Conservation (phyloP, 768 basidiomycete genomes). For the Collybia mongolica region DNA sequence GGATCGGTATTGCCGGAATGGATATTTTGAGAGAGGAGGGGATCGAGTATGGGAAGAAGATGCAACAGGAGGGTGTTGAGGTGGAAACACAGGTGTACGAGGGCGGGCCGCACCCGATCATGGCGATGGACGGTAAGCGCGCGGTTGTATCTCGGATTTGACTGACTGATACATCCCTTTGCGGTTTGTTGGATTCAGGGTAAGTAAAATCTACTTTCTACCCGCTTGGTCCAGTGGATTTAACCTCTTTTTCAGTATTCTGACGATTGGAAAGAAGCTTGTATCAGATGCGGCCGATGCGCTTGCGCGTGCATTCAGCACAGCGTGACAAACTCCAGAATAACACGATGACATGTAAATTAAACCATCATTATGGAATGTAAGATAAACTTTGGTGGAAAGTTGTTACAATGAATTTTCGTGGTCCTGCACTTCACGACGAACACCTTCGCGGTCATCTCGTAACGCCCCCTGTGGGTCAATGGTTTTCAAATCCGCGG, state of each 20-base stretch:
- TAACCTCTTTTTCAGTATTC: neutral
- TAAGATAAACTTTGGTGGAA: no score
- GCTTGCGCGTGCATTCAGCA: slow-evolving; percentile 5
- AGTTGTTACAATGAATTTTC: no score
- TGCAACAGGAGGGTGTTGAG: slow-evolving; percentile 49
- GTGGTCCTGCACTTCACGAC: no score
- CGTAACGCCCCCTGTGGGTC: no score
- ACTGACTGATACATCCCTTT: neutral
- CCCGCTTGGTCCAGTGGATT: no score
- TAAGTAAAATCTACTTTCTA: neutral
- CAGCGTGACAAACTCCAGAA: no score
- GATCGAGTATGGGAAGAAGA: slow-evolving; percentile 56
- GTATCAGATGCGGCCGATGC: slow-evolving; percentile 12
- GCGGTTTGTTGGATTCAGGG: neutral
- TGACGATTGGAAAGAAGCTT: slow-evolving; percentile 7
- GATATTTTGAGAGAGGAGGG: slow-evolving; percentile 73
- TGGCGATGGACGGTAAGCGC: slow-evolving; percentile 70
- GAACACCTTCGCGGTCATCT: no score
- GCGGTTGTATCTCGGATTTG: neutral
- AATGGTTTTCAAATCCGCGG: no score
- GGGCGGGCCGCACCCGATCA: slow-evolving; percentile 67
- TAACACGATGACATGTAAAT: no score
- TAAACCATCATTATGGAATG: no score
- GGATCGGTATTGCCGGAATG: slow-evolving; percentile 62
- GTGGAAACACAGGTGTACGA: slow-evolving; percentile 58